Evolutionary conservation across 106 monocot species (phyloP), one percentile per base, ranked within the genome.

Genomic region (Narthecium ossifragum): DNA sequence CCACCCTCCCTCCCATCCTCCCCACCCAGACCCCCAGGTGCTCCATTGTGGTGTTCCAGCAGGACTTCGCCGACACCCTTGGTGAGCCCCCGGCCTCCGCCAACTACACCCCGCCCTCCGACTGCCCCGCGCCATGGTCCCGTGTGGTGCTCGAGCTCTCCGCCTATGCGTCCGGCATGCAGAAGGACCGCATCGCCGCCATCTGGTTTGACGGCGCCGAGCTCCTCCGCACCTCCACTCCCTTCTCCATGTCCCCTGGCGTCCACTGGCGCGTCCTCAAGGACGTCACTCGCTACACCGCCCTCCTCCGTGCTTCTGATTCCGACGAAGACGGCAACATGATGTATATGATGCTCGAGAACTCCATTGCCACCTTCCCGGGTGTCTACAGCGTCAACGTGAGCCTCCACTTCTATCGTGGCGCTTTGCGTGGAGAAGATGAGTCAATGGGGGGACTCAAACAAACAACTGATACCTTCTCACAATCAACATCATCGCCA

Each of bases 201-300:
- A 26, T 62, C 31, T 46, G 43, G 45, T 29, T 62, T 31, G 58
- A 57, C 46, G 55, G 55, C 23, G 43, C 57, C 11, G 67, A 67
- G 55, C 30, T 67, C 43, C 56, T 67, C 46, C 55, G 32, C 46
- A 46, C 67, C 30, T 56, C 67, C 32, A 67, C 57, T 9, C 55
- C 56, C 17, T 32, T 14, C 26, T 46, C 59, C 24, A 57, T 37
- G 48, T 14, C 48, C n/a, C 46, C 61, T 25, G 61, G 61, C 18
- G 61, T 47, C 31, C 47, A 31, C 46, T 61, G 61, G 61, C 45
- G 31, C n/a, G 47, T 68, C 33, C 31, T 34, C 34, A 49, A 61
- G 23, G 70, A 70, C 70, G 40, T 70, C 70, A 70, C 61, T 30
- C 70, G 61, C 52, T 61, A 70, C 41, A 70, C 41, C 33, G 31